Conservation (phyloP, 768 basidiomycete genomes). For the Kwoniella shandongensis region DNA sequence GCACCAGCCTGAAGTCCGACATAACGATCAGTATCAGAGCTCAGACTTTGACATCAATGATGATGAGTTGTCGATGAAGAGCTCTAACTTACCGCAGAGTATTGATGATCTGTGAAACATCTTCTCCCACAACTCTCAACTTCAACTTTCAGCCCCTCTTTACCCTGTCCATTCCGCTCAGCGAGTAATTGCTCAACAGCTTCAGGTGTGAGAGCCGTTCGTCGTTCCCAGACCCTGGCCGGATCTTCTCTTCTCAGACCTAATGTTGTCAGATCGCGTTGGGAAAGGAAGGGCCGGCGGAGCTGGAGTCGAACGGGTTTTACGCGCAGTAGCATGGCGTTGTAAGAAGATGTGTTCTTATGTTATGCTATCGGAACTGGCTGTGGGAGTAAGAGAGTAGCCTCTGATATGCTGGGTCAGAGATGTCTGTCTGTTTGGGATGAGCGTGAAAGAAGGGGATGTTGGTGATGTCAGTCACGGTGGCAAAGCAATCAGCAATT, state of each 20-base stretch:
- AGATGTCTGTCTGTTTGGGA: no score
- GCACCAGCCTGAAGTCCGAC: conserved; percentile 70
- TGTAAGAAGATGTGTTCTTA: no score
- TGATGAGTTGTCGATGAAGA: background rate
- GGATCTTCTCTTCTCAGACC: conserved; percentile 78
- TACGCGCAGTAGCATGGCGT: background rate
- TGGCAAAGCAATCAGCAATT: no score
- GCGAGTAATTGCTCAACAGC: conserved; percentile 65
- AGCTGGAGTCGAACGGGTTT: background rate
- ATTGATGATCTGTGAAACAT: conserved; percentile 68
- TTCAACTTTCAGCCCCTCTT: conserved; percentile 57
- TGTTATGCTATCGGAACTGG: no score
- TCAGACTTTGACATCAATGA: background rate
- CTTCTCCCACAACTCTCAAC: conserved; percentile 75
- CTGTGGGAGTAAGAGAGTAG: no score
- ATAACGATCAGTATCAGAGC: background rate
- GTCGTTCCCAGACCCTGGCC: conserved; percentile 77
- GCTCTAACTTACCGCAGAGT: conserved; percentile 61
- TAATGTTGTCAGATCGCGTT: conserved; percentile 46
- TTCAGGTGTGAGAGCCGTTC: conserved; percentile 76
- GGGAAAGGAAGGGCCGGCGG: background rate
- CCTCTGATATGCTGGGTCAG: no score
- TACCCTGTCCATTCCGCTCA: conserved; percentile 58
- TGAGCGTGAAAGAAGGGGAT: no score
- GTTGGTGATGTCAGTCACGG: no score